Percentiles rank a stretch among this genome's conserved stretches.
Evolutionary conservation across 1,139 yeast genomes (phyloP).

Genomic region (Blastobotrys niveus): DNA sequence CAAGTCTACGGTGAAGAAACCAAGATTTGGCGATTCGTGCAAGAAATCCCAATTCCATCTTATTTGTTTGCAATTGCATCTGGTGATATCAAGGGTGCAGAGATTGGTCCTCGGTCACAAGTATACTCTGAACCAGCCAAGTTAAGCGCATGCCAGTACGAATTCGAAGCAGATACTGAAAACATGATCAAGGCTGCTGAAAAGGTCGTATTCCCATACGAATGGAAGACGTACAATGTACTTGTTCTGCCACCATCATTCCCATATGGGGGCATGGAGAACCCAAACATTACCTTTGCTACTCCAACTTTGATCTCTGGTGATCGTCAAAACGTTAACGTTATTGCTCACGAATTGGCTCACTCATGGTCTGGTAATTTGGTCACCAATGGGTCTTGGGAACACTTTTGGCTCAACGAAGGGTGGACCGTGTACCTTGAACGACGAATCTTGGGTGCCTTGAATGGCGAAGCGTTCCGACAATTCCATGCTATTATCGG

Average conservation of each 20-base stretch:
- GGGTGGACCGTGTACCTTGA: slow-evolving; percentile 95
- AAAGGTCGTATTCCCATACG: slow-evolving; percentile 69
- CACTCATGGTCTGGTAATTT: slow-evolving; percentile 91
- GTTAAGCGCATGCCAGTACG: slow-evolving; percentile 65
- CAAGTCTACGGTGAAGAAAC: slow-evolving; percentile 11
- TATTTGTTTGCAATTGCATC: slow-evolving; percentile 81
- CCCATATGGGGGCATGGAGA: slow-evolving; percentile 97
- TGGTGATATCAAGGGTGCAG: slow-evolving; percentile 64
- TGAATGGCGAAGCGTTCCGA: slow-evolving; percentile 72
- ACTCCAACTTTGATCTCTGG: slow-evolving; percentile 87
- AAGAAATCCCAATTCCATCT: slow-evolving; percentile 79
- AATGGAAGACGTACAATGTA: slow-evolving; percentile 81
- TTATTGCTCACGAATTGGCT: slow-evolving; percentile 86
- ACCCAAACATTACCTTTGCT: slow-evolving; percentile 84
- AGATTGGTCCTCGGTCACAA: slow-evolving; percentile 81
- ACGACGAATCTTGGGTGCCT: slow-evolving; percentile 69
- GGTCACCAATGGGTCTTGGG: slow-evolving; percentile 88
- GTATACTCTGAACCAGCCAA: slow-evolving; percentile 75
- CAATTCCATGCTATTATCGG: slow-evolving; percentile 84
- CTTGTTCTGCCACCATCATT: slow-evolving; percentile 74
- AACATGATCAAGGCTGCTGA: slow-evolving; percentile 78
- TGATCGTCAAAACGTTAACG: slow-evolving; percentile 80
- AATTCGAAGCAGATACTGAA: slow-evolving; percentile 74
- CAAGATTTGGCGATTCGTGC: slow-evolving; percentile 48
- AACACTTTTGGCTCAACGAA: slow-evolving; percentile 91